These are phyloP conservation scores for Candida palmyrensis DNA, from an alignment of 805 yeast species.

Conservation along the genomic window DNA sequence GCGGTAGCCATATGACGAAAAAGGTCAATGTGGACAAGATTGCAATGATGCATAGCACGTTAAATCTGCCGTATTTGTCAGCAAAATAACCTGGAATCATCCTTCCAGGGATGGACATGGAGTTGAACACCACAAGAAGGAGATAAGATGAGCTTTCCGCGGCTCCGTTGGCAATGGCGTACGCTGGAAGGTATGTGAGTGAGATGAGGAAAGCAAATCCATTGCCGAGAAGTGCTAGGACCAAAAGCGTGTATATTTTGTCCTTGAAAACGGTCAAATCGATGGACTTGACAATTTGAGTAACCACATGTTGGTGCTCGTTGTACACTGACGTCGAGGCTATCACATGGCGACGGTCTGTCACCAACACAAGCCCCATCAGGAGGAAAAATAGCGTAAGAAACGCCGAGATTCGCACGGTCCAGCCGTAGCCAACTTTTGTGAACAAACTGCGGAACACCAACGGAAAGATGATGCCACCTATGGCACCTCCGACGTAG, in stretches of 20 bases:
- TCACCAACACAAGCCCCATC: slow-evolving; percentile 13
- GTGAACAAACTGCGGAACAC: slow-evolving; percentile 21
- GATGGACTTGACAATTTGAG: slow-evolving; percentile 16
- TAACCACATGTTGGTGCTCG: slow-evolving; percentile 5
- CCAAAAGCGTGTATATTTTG: slow-evolving; percentile 16
- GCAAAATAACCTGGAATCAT: slow-evolving; percentile 20
- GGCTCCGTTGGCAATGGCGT: slow-evolving; percentile 20
- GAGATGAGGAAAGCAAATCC: slow-evolving; percentile 25
- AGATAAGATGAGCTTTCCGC: slow-evolving; percentile 13
- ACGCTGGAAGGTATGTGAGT: slow-evolving; percentile 18
- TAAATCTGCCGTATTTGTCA: slow-evolving; percentile 22
- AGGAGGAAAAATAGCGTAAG: slow-evolving; percentile 13
- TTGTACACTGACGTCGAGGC: slow-evolving; percentile 7
- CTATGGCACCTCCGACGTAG: slow-evolving; percentile 28
- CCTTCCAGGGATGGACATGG: slow-evolving; percentile 23
- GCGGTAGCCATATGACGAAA: slow-evolving; percentile 22
- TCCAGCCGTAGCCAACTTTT: slow-evolving; percentile 27
- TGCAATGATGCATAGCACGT: slow-evolving; percentile 18
- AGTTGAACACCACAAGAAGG: slow-evolving; percentile 18
- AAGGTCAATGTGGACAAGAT: slow-evolving; percentile 14
- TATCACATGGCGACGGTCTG: slow-evolving; percentile 15
- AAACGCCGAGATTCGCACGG: slow-evolving; percentile 21
- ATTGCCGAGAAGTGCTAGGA: slow-evolving; percentile 21
- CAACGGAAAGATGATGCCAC: slow-evolving; percentile 24
- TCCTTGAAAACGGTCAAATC: slow-evolving; percentile 21